These are phyloP conservation scores for Zygoascus meyerae DNA, from an alignment of 1,139 yeast species.

Conservation along the genomic window DNA sequence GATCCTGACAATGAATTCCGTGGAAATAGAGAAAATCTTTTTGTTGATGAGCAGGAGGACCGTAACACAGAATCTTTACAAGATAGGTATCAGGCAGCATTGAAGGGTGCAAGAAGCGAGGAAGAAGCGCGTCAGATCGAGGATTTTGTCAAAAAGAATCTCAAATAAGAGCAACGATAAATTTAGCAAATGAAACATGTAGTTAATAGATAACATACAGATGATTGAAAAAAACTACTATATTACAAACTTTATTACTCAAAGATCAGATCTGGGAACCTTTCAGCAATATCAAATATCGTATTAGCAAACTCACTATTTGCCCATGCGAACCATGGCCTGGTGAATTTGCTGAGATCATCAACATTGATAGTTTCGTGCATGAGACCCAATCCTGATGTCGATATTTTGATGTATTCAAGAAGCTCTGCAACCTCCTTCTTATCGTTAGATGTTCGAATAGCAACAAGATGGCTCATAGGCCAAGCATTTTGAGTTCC, in stretches of 20 bases:
- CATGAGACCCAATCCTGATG: slow-evolving; percentile 73
- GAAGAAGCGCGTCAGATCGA: slow-evolving; percentile 16
- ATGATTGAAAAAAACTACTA: no score
- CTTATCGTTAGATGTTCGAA: slow-evolving; percentile 70
- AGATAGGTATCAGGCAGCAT: slow-evolving; percentile 63
- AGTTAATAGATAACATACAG: no score
- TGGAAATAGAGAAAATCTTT: slow-evolving; percentile 64
- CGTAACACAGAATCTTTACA: slow-evolving; percentile 51
- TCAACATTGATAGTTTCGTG: slow-evolving; percentile 78
- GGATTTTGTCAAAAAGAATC: slow-evolving; percentile 11
- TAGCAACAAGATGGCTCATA: slow-evolving; percentile 68
- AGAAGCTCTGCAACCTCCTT: slow-evolving; percentile 54
- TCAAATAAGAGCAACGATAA: background rate
- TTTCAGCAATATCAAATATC: slow-evolving; percentile 62
- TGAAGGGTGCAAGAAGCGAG: slow-evolving; percentile 17
- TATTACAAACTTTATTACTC: no score
- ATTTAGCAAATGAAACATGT: no score
- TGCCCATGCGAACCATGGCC: slow-evolving; percentile 95
- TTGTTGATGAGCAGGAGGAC: slow-evolving; percentile 60
- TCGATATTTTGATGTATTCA: slow-evolving; percentile 49
- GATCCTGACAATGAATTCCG: slow-evolving; percentile 28
- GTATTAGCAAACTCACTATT: slow-evolving; percentile 88
- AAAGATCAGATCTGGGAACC: slow-evolving; percentile 70
- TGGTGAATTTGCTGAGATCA: slow-evolving; percentile 41
- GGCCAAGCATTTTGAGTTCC: slow-evolving; percentile 87